A percentile compares a stretch with the other conserved stretches of the same genome.
Evolutionary conservation across 176 grass and related monocot genomes (phyloP).

Genomic region (Carex pumila): DNA sequence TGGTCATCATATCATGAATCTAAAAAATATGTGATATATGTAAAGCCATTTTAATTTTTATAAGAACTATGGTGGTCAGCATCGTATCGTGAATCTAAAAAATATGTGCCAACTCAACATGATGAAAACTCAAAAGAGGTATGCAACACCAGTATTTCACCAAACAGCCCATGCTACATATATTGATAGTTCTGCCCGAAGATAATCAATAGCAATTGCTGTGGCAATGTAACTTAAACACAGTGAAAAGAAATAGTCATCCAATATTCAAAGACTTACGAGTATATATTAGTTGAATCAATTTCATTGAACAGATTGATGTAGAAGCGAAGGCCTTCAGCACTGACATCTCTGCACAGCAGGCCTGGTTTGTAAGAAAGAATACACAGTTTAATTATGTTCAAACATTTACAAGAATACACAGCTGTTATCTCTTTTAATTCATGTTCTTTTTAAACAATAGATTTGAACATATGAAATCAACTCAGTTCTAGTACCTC

Average conservation of each 20-base stretch:
- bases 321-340: slow-evolving; percentile 87
- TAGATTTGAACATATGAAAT: not conserved
- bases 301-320: slow-evolving; percentile 91
- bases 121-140: not conserved
- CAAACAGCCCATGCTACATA: not conserved
- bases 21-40: not conserved
- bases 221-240: not conserved
- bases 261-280: slow-evolving; percentile 44
- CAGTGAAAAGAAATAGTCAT: not conserved
- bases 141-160: not conserved
- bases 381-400: not conserved
- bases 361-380: slow-evolving; percentile 45
- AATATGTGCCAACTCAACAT: not conserved
- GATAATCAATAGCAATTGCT: not conserved
- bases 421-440: not conserved
- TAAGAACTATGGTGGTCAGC: not conserved
- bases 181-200: not conserved
- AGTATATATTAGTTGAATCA: slow-evolving; percentile 76
- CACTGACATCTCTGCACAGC: slow-evolving; percentile 83
- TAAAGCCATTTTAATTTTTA: not conserved
- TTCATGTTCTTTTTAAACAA: not conserved
- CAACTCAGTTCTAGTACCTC: slow-evolving; percentile 32
- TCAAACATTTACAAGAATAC: not conserved
- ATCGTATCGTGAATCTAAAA: not conserved
- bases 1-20: not conserved